Conservation (phyloP, 805 yeast species). For the Candida chauliodis region DNA sequence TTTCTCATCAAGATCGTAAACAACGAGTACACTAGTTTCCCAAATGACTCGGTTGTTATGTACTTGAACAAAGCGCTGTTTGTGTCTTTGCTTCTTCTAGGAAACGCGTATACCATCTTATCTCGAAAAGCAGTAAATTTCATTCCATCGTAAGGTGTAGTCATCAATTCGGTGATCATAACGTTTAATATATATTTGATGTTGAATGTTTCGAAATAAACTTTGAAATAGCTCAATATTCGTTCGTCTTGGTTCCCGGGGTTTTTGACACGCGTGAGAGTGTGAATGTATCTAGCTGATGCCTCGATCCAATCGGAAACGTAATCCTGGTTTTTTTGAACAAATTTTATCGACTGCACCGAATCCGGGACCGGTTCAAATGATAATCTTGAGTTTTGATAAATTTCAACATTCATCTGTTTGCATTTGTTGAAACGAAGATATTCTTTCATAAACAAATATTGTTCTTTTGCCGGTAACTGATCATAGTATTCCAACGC, state of each 20-base stretch:
- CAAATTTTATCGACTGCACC: neutral
- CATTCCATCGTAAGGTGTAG: conserved; percentile 5
- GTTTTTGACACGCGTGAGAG: neutral
- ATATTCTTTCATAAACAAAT: conserved; percentile 23
- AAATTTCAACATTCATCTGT: conserved; percentile 28
- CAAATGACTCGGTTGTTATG: conserved; percentile 7
- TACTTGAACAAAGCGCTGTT: conserved; percentile 5
- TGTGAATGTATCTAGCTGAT: neutral
- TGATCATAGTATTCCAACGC: conserved; percentile 18
- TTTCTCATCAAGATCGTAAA: conserved; percentile 9
- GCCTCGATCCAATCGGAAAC: conserved; percentile 1
- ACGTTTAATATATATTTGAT: conserved; percentile 4
- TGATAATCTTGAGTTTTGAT: conserved; percentile 9
- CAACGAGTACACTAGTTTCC: conserved; percentile 8
- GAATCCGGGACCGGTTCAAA: neutral
- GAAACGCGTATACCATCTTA: conserved; percentile 2
- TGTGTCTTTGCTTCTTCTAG: conserved; percentile 1
- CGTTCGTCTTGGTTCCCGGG: conserved; percentile 2
- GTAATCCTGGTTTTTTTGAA: neutral
- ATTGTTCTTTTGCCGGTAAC: conserved; percentile 10
- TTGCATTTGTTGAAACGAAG: conserved; percentile 18
- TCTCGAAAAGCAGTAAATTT: conserved; percentile 4
- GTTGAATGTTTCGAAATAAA: conserved; percentile 5
- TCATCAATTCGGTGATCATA: conserved; percentile 5
- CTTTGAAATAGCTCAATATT: conserved; percentile 4